Evolutionary conservation across 1,139 yeast genomes (phyloP).

Genomic region (Candida glucosophila): DNA sequence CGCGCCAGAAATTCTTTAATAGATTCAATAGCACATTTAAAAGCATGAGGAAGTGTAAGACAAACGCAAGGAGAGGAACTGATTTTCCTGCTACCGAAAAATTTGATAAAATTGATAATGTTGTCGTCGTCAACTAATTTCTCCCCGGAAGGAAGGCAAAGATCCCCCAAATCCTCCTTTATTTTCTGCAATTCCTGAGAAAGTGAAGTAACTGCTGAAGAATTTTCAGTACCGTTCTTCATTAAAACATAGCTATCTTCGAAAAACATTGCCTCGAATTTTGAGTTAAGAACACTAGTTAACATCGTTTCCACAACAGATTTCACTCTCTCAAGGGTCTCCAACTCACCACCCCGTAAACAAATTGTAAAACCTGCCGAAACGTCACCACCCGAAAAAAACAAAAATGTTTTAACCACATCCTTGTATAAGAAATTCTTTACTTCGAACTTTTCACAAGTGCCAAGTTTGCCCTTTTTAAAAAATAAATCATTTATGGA

Average conservation of each 20-base stretch:
- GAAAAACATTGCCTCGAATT: constrained; percentile 73
- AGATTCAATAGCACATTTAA: constrained; percentile 46
- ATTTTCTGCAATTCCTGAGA: constrained; percentile 5
- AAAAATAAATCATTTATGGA: constrained; percentile 40
- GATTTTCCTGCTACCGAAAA: constrained; percentile 42
- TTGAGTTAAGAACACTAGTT: constrained; percentile 66
- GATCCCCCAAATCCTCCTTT: constrained; percentile 4
- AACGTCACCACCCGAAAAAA: constrained; percentile 67
- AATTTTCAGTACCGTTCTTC: constrained; percentile 13
- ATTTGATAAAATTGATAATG: constrained; percentile 39
- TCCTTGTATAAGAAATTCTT: constrained; percentile 51
- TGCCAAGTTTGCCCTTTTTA: constrained; percentile 55
- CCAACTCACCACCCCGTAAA: constrained; percentile 67
- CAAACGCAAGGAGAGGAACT: constrained; percentile 73
- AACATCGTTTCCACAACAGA: constrained; percentile 75
- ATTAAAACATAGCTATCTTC: constrained; percentile 60
- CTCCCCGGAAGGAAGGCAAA: constrained; percentile 6
- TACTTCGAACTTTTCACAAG: constrained; percentile 65
- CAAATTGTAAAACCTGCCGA: constrained; percentile 76
- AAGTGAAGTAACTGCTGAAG: constrained; percentile 3
- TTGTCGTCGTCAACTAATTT: constrained; percentile 22
- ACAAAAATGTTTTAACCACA: constrained; percentile 61
- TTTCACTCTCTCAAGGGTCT: constrained; percentile 57
- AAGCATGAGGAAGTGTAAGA: constrained; percentile 57
- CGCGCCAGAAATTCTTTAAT: constrained; percentile 35